A percentile compares a stretch with the other conserved stretches of the same genome.
Evolutionary conservation across 1,284 basidiomycete genomes (phyloP).

Genomic region (Microbotryomycetes sp.): DNA sequence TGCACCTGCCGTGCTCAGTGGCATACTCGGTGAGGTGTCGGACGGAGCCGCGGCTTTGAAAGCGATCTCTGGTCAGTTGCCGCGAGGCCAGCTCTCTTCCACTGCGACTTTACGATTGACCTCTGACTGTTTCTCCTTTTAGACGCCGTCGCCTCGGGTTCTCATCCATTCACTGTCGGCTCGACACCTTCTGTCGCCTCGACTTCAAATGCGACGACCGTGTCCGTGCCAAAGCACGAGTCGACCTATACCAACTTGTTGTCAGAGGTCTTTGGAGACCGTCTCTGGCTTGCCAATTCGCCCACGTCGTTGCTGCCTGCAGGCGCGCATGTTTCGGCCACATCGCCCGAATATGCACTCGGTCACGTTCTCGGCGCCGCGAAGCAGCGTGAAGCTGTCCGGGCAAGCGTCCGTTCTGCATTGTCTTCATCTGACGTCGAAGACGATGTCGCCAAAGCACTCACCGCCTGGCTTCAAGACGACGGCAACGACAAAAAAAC

Average conservation of each 20-base stretch:
- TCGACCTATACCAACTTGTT: slow-evolving; percentile 85
- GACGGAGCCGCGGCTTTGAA: slow-evolving; percentile 45
- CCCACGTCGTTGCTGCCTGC: slow-evolving; percentile 59
- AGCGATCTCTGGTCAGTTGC: slow-evolving; percentile 24
- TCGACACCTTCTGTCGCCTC: slow-evolving; percentile 39
- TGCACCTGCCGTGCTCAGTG: slow-evolving; percentile 54
- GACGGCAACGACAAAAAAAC: slow-evolving; percentile 37
- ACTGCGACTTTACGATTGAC: neutral
- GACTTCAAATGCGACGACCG: slow-evolving; percentile 41
- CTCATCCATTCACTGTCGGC: slow-evolving; percentile 32
- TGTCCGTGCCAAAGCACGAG: slow-evolving; percentile 76
- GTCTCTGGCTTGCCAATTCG: slow-evolving; percentile 78
- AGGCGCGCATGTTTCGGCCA: slow-evolving; percentile 48
- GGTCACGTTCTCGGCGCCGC: slow-evolving; percentile 79
- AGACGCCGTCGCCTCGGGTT: slow-evolving; percentile 40
- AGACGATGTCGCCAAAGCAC: slow-evolving; percentile 45
- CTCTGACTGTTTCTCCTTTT: neutral
- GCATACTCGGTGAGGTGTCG: slow-evolving; percentile 51
- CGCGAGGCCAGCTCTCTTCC: slow-evolving; percentile 10
- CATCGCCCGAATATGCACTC: slow-evolving; percentile 86
- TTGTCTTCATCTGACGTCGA: slow-evolving; percentile 36
- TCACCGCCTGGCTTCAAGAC: slow-evolving; percentile 57
- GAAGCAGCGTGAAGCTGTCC: slow-evolving; percentile 52
- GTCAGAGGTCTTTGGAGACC: slow-evolving; percentile 68
- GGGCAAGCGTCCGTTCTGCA: slow-evolving; percentile 33